phyloP scores from a whole-genome alignment of 2,329 filamentous ascomycete genomes.

The Fusarium torreyae region DNA sequence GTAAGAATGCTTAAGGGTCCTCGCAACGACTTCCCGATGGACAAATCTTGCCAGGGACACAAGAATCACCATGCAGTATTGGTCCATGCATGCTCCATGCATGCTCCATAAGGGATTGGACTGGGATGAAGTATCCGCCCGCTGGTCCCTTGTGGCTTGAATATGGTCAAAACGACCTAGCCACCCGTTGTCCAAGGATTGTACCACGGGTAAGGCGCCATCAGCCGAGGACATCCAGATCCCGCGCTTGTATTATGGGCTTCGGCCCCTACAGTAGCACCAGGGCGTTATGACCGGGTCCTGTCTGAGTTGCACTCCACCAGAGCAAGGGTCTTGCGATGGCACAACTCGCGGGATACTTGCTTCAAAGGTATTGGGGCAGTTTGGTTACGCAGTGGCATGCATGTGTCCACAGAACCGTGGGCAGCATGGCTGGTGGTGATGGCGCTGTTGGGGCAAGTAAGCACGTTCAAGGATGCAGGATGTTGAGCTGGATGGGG shows the following conservation, averaged over 20 bases:
- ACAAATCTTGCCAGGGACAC: constrained; percentile 16
- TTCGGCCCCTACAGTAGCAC: constrained; percentile 13
- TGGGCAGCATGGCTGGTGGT: constrained; percentile 1
- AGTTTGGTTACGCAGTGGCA: constrained; percentile 1
- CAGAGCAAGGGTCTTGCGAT: constrained; percentile 13
- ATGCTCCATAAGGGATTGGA: constrained; percentile 5
- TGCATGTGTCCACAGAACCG: constrained; percentile 8
- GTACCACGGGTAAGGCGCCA: constrained; percentile 30
- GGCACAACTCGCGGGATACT: not conserved
- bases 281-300: constrained; percentile 12
- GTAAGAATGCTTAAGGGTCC: constrained; percentile 6
- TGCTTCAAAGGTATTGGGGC: not conserved
- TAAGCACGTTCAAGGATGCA: constrained; percentile 3
- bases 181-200: constrained; percentile 16
- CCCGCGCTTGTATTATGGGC: constrained; percentile 23
- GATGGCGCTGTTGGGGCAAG: constrained; percentile 4
- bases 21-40: constrained; percentile 39
- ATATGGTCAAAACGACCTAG: constrained; percentile 24
- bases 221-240: constrained; percentile 26
- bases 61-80: constrained; percentile 12
- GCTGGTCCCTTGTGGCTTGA: constrained; percentile 38
- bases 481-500: constrained; percentile 19
- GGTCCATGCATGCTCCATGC: constrained; percentile 2
- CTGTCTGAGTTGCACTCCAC: constrained; percentile 12
- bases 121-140: constrained; percentile 14